Percentiles rank a stretch among this genome's conserved stretches.
Conservation (phyloP, 179 eudicot species). For the Heliamphora pulchella region DNA sequence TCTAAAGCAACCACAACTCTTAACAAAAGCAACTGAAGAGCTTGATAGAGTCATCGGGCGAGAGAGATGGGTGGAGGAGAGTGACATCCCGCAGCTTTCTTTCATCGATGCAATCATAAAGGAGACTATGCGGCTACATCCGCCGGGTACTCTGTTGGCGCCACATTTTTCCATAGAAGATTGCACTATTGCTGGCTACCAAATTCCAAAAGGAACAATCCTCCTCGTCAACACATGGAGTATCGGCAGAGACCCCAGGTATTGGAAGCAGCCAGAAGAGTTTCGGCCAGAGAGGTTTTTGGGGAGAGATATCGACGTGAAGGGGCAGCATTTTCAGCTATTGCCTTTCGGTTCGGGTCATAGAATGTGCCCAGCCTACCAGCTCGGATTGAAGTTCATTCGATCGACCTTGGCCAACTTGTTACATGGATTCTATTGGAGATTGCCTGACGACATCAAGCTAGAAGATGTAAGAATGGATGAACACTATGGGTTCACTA, state of each 20-base stretch:
- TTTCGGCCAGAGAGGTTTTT: conserved; percentile 37
- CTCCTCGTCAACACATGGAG: conserved; percentile 35
- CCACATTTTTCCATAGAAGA: conserved; percentile 34
- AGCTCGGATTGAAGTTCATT: background rate
- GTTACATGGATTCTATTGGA: background rate
- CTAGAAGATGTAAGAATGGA: background rate
- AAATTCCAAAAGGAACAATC: conserved; percentile 26
- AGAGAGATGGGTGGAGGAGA: conserved; percentile 28
- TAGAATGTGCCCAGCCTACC: background rate
- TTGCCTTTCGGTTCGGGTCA: conserved; percentile 11
- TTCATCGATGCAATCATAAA: conserved; percentile 41
- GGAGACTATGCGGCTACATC: conserved; percentile 52
- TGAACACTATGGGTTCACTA: background rate
- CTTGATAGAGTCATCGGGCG: conserved; percentile 18
- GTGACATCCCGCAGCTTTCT: conserved; percentile 33
- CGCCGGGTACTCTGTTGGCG: conserved; percentile 31
- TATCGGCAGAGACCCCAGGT: conserved; percentile 30
- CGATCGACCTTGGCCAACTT: background rate
- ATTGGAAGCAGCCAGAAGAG: conserved; percentile 29
- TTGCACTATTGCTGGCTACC: conserved; percentile 29
- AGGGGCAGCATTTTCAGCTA: conserved; percentile 35
- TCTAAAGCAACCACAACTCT: conserved; percentile 19
- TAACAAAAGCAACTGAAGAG: conserved; percentile 24
- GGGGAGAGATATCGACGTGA: conserved; percentile 21
- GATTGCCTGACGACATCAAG: background rate